A percentile compares a stretch with the other conserved stretches of the same genome.
Evolutionary conservation across 768 basidiomycete species (phyloP).

Genomic region (Mycena filopes): DNA sequence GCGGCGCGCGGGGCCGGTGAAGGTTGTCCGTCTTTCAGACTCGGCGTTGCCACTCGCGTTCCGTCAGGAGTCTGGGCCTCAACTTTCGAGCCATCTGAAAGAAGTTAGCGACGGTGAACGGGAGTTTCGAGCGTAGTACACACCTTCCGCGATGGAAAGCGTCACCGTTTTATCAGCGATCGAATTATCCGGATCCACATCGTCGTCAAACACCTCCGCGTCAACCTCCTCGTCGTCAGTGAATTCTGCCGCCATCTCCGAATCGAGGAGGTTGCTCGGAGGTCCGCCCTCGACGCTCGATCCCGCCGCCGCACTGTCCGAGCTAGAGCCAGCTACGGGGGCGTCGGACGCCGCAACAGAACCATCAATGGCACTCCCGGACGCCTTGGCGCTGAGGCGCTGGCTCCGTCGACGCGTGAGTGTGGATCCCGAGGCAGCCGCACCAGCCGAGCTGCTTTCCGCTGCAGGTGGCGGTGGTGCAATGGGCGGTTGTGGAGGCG

Average conservation of each 20-base stretch:
- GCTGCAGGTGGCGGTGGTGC: conserved; percentile 43
- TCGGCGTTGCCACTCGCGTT: conserved; percentile 92
- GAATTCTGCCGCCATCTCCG: conserved; percentile 77
- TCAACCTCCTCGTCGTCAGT: conserved; percentile 90
- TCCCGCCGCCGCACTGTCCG: conserved; percentile 33
- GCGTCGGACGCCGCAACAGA: conserved; percentile 39
- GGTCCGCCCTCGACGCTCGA: conserved; percentile 52
- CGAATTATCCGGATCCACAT: conserved; percentile 77
- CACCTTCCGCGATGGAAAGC: conserved; percentile 83
- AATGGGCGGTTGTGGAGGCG: conserved; percentile 43
- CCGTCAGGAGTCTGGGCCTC: conserved; percentile 98
- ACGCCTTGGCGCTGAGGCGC: conserved; percentile 75
- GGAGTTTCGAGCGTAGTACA: conserved; percentile 19
- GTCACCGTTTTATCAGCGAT: conserved; percentile 87
- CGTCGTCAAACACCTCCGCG: conserved; percentile 91
- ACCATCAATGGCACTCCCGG: conserved; percentile 44
- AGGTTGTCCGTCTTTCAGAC: conserved; percentile 57
- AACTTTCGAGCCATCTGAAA: conserved; percentile 86
- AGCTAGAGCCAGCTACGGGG: conserved; percentile 31
- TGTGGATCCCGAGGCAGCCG: conserved; percentile 50
- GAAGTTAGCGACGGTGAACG: conserved; percentile 19
- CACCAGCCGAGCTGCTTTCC: conserved; percentile 43
- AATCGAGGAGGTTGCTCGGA: conserved; percentile 70
- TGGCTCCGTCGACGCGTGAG: conserved; percentile 81
- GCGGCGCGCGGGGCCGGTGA: conserved; percentile 42